Conservation (phyloP, 2,329 filamentous ascomycete genomes). For the Colletotrichum chlorophyti region DNA sequence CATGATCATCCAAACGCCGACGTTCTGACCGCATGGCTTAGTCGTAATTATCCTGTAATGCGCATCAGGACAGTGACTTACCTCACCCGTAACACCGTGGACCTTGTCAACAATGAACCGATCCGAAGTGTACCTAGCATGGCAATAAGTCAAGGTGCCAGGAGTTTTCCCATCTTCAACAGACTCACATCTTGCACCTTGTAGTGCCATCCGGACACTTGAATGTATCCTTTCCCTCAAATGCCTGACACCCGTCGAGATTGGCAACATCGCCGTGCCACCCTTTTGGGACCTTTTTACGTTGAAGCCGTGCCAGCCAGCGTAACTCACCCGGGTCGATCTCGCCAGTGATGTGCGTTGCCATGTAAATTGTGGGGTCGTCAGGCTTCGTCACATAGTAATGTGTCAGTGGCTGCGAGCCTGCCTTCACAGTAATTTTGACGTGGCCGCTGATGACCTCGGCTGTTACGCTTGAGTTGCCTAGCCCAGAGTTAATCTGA, state of each 20-base stretch:
- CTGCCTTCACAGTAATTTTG: conserved; percentile 32
- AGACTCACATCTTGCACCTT: conserved; percentile 14
- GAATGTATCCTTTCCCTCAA: conserved; percentile 30
- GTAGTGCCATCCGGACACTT: conserved; percentile 29
- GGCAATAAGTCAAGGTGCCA: not conserved
- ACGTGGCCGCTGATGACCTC: conserved; percentile 30
- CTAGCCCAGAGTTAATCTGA: conserved; percentile 58
- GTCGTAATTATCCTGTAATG: too few relatives aligned
- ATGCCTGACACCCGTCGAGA: conserved; percentile 32
- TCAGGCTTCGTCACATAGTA: conserved; percentile 32
- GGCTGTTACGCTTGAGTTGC: conserved; percentile 30
- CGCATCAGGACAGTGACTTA: too few relatives aligned
- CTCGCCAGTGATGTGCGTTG: conserved; percentile 34
- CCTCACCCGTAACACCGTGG: conserved; percentile 48
- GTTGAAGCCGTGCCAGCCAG: conserved; percentile 31
- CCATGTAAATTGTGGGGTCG: conserved; percentile 35
- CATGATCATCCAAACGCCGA: conserved; percentile 57
- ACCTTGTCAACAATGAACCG: conserved; percentile 66
- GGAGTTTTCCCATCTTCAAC: not conserved
- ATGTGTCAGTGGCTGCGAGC: conserved; percentile 32
- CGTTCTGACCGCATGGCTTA: conserved; percentile 39
- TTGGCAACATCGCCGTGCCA: conserved; percentile 32
- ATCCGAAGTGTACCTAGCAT: conserved; percentile 55
- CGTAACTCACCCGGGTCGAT: conserved; percentile 32
- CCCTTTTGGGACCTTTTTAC: conserved; percentile 30